A percentile compares a stretch with the other conserved stretches of the same genome.
phyloP scores from a whole-genome alignment of 1,139 yeast species.

The Pneumocystis sp. region DNA sequence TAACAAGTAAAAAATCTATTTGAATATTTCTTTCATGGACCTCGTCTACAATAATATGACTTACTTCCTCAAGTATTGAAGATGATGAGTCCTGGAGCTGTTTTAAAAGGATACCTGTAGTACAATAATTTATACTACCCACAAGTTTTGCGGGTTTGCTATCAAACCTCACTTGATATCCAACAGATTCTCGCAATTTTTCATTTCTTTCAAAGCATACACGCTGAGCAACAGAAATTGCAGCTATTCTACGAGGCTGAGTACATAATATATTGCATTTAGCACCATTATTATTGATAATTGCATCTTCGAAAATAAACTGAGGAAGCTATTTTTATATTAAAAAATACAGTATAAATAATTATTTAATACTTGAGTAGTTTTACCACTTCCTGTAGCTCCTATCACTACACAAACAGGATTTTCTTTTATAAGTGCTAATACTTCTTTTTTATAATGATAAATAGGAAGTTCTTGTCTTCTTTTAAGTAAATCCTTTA shows the following conservation, averaged over 20 bases:
- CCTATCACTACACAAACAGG: constrained; percentile 85
- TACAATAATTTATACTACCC: constrained; percentile 61
- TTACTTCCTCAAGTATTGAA: constrained; percentile 38
- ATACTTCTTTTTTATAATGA: constrained; percentile 9
- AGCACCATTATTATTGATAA: constrained; percentile 46
- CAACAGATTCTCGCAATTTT: constrained; percentile 53
- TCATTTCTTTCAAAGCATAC: constrained; percentile 40
- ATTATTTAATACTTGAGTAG: constrained; percentile 44
- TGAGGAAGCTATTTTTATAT: constrained; percentile 65
- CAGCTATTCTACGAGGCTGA: constrained; percentile 64
- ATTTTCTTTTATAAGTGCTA: constrained; percentile 22
- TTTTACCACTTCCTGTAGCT: constrained; percentile 96
- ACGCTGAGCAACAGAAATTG: constrained; percentile 52
- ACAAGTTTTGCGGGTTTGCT: constrained; percentile 41
- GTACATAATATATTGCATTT: constrained; percentile 49
- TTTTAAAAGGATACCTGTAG: constrained; percentile 67
- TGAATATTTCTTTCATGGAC: constrained; percentile 78
- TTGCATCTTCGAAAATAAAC: constrained; percentile 49
- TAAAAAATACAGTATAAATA: constrained; percentile 17
- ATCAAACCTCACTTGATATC: constrained; percentile 68
- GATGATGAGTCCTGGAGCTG: constrained; percentile 32
- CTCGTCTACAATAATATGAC: constrained; percentile 61
- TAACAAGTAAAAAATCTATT: constrained; percentile 56
- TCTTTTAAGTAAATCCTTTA: constrained; percentile 11
- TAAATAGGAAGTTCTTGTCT: constrained; percentile 14